Evolutionary conservation across 768 basidiomycete genomes (phyloP).

Genomic region (Kwoniella dendrophila): DNA sequence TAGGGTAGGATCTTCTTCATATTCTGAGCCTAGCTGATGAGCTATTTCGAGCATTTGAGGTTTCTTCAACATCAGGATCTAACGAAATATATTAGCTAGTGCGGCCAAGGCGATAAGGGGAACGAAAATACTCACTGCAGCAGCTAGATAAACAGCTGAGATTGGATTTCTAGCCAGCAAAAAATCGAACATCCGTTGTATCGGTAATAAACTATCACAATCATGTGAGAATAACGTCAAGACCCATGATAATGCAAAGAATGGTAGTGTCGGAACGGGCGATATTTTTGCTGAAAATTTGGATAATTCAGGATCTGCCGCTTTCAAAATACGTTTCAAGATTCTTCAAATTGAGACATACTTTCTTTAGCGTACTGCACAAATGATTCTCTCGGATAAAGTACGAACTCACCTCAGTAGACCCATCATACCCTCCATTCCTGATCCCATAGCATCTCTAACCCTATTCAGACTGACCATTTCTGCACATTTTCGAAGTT

Average conservation of each 20-base stretch:
- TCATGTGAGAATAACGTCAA: conserved; percentile 92
- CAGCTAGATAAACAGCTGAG: conserved; percentile 75
- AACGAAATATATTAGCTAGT: neutral
- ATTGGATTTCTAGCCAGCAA: conserved; percentile 80
- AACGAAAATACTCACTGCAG: conserved; percentile 65
- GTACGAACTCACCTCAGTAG: conserved; percentile 64
- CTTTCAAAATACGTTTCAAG: conserved; percentile 70
- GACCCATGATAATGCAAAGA: conserved; percentile 85
- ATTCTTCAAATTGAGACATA: conserved; percentile 60
- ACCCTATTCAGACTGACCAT: conserved; percentile 75
- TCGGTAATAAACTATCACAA: conserved; percentile 80
- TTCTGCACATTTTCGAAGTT: conserved; percentile 58
- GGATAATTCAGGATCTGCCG: conserved; percentile 72
- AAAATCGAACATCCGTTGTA: conserved; percentile 91
- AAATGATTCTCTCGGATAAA: neutral
- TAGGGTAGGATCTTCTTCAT: conserved; percentile 55
- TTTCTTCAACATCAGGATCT: conserved; percentile 77
- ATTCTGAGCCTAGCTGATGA: conserved; percentile 44
- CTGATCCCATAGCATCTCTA: conserved; percentile 83
- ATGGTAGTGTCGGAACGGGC: conserved; percentile 67
- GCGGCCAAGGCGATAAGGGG: neutral
- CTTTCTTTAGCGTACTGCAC: neutral
- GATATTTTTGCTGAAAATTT: conserved; percentile 72
- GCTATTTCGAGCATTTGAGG: conserved; percentile 66
- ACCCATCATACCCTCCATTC: conserved; percentile 81